Conservation (phyloP, 2,329 filamentous ascomycete genomes). For the Cryphonectria carpinicola region DNA sequence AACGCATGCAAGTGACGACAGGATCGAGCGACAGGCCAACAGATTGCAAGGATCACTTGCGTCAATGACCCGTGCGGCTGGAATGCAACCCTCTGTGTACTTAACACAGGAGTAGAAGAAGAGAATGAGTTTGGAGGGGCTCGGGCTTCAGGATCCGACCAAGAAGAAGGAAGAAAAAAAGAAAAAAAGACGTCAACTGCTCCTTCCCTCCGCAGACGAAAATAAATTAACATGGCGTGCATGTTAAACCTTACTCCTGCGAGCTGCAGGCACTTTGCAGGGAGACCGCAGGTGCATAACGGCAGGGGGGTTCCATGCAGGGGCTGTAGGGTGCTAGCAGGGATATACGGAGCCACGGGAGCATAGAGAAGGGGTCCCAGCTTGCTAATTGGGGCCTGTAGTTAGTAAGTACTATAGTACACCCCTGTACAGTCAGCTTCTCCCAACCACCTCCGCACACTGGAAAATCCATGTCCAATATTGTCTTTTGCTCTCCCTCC, state of each 20-base stretch:
- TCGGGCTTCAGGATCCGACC: neutral
- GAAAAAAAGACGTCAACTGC: neutral
- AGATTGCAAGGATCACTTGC: neutral
- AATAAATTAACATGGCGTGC: neutral
- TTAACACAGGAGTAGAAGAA: neutral
- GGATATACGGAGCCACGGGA: neutral
- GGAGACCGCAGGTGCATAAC: neutral
- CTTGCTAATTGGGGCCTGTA: neutral
- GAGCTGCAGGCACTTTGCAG: constrained; percentile 8
- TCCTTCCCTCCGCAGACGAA: neutral
- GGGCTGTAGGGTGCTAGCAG: neutral
- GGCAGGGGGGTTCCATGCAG: constrained; percentile 1
- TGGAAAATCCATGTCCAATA: neutral
- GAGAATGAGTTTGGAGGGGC: neutral
- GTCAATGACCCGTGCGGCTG: neutral
- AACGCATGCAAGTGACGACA: neutral
- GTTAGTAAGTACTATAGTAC: too few relatives aligned
- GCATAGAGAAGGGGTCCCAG: neutral
- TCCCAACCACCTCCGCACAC: neutral
- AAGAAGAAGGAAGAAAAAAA: neutral
- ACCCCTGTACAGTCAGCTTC: neutral
- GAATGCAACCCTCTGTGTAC: neutral
- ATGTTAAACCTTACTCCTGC: neutral
- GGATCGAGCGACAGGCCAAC: neutral
- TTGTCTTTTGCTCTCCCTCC: neutral